These are phyloP conservation scores for Globisporangium cystogenes DNA, from an alignment of 352 stramenopile genomes.

Conservation along the genomic window DNA sequence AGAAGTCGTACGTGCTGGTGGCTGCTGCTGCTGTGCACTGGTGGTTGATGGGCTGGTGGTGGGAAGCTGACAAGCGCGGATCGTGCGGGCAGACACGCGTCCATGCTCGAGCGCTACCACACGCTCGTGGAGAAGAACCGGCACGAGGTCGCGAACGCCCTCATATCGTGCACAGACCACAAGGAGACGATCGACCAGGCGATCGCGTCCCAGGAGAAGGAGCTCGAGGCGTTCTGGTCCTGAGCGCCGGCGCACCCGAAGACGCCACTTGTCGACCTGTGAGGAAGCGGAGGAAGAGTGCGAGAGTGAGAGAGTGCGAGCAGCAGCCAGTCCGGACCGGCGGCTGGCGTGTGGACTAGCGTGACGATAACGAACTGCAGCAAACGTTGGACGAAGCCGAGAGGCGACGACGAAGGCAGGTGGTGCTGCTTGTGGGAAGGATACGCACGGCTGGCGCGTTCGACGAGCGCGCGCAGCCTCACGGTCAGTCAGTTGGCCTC, in stretches of 20 bases:
- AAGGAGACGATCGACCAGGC: conserved; percentile 56
- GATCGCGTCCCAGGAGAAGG: conserved; percentile 52
- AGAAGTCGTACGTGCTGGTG: conserved; percentile 41
- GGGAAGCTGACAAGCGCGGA: too few species aligned
- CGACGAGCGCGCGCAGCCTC: not conserved
- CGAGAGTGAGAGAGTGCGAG: not conserved
- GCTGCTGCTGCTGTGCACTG: not conserved
- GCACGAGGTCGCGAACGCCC: conserved; percentile 49
- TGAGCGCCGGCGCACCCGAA: too few species aligned
- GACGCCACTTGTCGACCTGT: too few species aligned
- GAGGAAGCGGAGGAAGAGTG: not conserved
- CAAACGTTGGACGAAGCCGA: not conserved
- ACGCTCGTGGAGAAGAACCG: conserved; percentile 52
- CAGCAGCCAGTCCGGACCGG: not conserved
- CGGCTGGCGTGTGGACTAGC: not conserved
- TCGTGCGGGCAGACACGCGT: conserved; percentile 22
- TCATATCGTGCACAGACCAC: conserved; percentile 60
- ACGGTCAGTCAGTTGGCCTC: conserved; percentile 13
- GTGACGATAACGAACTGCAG: not conserved
- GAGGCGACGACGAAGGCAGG: not conserved
- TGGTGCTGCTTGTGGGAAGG: not conserved
- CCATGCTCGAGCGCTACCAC: conserved; percentile 49
- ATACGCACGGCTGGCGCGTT: not conserved
- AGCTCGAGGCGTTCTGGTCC: conserved; percentile 43
- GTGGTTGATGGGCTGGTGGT: not conserved